Evolutionary conservation across 805 yeast genomes (phyloP).

Genomic region (Lipomyces japonicus): DNA sequence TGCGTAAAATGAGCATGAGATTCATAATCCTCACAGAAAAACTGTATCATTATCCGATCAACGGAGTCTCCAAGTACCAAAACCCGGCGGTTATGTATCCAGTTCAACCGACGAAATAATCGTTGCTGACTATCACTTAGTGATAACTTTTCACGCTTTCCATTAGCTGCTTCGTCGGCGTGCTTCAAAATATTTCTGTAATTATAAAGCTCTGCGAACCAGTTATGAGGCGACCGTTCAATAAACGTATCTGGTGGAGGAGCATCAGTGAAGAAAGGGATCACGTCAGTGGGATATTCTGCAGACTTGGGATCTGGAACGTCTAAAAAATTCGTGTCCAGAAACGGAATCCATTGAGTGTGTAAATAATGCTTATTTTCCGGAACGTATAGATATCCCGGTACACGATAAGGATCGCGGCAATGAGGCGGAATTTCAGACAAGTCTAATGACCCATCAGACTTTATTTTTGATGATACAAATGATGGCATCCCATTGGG

Average conservation of each 20-base stretch:
- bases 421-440: slow-evolving; percentile 8
- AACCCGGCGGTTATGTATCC: slow-evolving; percentile 24
- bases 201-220: slow-evolving; percentile 8
- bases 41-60: slow-evolving; percentile 25
- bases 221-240: slow-evolving; percentile 12
- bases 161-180: neutral
- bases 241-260: slow-evolving; percentile 13
- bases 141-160: neutral
- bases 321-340: slow-evolving; percentile 4
- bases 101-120: slow-evolving; percentile 15
- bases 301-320: slow-evolving; percentile 18
- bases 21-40: slow-evolving; percentile 13
- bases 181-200: slow-evolving; percentile 6
- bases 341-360: slow-evolving; percentile 21
- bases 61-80: slow-evolving; percentile 25
- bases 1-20: neutral
- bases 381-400: slow-evolving; percentile 16
- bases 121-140: slow-evolving; percentile 8
- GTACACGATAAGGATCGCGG: slow-evolving; percentile 20
- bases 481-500: neutral
- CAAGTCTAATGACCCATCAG: neutral
- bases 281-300: slow-evolving; percentile 13
- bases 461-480: neutral
- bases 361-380: neutral
- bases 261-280: slow-evolving; percentile 14